phyloP scores from a whole-genome alignment of 495 filamentous ascomycete genomes.

The Neurospora sp. region DNA sequence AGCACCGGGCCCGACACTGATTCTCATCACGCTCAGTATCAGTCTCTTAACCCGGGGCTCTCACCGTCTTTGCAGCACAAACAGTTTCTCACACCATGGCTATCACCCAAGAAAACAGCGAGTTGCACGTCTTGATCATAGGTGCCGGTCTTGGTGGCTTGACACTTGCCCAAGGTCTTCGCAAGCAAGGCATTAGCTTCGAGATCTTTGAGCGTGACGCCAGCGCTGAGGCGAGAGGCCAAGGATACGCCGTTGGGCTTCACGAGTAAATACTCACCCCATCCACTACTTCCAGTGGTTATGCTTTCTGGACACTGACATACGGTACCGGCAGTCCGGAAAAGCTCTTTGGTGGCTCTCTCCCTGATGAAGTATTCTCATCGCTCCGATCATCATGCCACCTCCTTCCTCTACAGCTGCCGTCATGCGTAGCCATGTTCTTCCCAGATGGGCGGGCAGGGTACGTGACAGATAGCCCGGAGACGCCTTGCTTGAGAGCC shows the following conservation, averaged over 20 bases:
- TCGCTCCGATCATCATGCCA: slow-evolving; percentile 11
- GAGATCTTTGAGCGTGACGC: slow-evolving; percentile 41
- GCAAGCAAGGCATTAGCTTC: slow-evolving; percentile 40
- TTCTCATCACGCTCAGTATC: neutral
- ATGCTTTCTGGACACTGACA: neutral
- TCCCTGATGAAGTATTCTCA: slow-evolving; percentile 9
- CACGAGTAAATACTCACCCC: slow-evolving; percentile 36
- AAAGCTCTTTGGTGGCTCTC: slow-evolving; percentile 17
- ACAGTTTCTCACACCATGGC: neutral
- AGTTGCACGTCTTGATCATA: slow-evolving; percentile 15
- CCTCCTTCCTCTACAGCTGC: slow-evolving; percentile 33
- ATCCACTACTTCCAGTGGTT: neutral
- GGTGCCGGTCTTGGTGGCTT: slow-evolving; percentile 28
- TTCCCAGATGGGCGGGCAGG: slow-evolving; percentile 1
- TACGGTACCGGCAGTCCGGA: slow-evolving; percentile 12
- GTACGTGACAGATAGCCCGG: slow-evolving; percentile 14
- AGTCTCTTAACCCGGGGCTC: neutral
- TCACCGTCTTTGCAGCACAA: neutral
- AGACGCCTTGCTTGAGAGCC: slow-evolving; percentile 35
- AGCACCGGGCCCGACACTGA: neutral
- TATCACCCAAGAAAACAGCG: neutral
- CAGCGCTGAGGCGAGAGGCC: slow-evolving; percentile 21
- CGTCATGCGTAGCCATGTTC: slow-evolving; percentile 34
- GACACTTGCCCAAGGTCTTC: slow-evolving; percentile 30
- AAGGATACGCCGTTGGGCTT: slow-evolving; percentile 46